Base-by-base conservation (phyloP, 2,329 filamentous ascomycete species). In the Podosphaera aphanis region DNA sequence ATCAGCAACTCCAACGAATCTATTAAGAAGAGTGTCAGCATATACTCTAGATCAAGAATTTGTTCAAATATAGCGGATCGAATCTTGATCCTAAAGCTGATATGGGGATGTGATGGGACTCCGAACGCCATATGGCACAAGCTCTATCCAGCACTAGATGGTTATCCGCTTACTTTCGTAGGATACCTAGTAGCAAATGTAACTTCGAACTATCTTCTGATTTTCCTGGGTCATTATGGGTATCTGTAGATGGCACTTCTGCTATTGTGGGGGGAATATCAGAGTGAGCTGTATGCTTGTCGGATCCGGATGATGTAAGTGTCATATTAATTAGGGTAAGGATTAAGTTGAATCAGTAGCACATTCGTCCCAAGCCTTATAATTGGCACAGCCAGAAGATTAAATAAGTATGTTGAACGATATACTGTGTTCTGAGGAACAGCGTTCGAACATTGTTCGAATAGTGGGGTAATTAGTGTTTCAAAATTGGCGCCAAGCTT, bases 1-100 rank as follows among this genome's bases (percentile, higher is more conserved):
- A 64, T 98, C 90, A 53, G 86, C 71, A 47, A 98, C 90, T 54
- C 90, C 90, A 57, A 95, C 85, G 63, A 95, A 95, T 61, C 88
- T 92, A 62, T 43, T 5, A 36, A 42, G 49, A 37, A 13, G 36
- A 7, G 5, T 43, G 37, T 50, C 39, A 51, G 49, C 39, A 52
- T 16, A 21, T 29, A 13, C 15, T n/a, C 25, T 3, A 11, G 8
- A 21, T 33, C 15, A 33, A 33, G 29, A 8, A n/a, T n/a, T 25
- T 25, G 23, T 5, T 25, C 6, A n/a, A 11, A 16, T 35, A 23
- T 44, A 11, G 21, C 19, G 19, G 15, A 25, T 27, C 25, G 5
- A 19, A 15, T 5, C 16, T 5, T 38, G 16, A 38, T 38, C n/a
- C 11, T 8, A 38, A 20, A 5, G 11, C 5, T 11, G 6, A 16